A percentile compares a stretch with the other conserved stretches of the same genome.
Evolutionary conservation across 306 rosid species (phyloP).

Genomic region (Vigna nakashimae): DNA sequence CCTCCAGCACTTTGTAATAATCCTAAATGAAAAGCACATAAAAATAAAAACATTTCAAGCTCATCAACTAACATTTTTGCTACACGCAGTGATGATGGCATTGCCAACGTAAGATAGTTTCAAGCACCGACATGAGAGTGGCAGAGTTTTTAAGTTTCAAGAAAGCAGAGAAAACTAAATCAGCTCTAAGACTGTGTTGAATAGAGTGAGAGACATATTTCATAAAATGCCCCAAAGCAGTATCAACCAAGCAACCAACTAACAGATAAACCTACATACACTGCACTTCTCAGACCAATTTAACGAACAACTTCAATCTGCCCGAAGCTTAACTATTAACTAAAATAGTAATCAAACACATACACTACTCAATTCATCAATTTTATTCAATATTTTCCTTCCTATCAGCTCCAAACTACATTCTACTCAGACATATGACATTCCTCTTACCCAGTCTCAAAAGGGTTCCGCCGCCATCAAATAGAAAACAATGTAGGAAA

Average conservation of each 20-base stretch:
- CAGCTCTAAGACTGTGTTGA: background rate
- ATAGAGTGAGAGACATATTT: constrained; percentile 1
- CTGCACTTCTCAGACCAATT: background rate
- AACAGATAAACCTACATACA: constrained; percentile 12
- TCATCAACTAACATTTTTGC: constrained; percentile 10
- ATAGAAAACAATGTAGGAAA: background rate
- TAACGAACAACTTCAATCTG: constrained; percentile 27
- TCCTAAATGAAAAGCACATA: constrained; percentile 53
- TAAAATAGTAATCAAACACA: constrained; percentile 9
- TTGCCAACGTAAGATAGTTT: background rate
- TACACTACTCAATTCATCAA: background rate
- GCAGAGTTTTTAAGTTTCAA: background rate
- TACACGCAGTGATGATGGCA: constrained; percentile 1
- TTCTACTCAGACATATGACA: background rate
- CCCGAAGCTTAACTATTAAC: constrained; percentile 24
- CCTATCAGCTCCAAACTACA: constrained; percentile 7
- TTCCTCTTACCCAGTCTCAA: constrained; percentile 12
- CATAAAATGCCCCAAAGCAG: background rate
- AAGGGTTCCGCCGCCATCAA: background rate
- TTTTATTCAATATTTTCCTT: background rate
- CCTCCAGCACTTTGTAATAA: constrained; percentile 78
- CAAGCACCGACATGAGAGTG: constrained; percentile 21
- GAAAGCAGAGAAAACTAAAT: constrained; percentile 7
- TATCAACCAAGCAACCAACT: constrained; percentile 15
- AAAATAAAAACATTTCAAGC: constrained; percentile 25